phyloP scores from a whole-genome alignment of 2,329 filamentous ascomycete species.

The Pseudogymnoascus sp. region DNA sequence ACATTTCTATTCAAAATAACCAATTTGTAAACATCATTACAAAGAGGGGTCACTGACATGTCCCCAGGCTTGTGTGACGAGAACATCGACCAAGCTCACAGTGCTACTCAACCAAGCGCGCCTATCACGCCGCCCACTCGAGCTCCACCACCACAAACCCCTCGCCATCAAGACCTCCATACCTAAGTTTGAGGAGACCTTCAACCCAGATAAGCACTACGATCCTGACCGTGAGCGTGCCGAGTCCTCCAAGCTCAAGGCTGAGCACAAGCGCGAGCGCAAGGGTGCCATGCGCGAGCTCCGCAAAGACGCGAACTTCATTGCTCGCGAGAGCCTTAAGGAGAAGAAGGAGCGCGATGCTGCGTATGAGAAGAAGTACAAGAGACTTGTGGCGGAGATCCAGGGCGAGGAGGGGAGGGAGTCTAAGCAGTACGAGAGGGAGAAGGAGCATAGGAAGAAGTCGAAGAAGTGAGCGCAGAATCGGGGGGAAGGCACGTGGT shows the following conservation, averaged over 20 bases:
- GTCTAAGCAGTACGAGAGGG: slow-evolving; percentile 80
- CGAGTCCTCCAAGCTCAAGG: slow-evolving; percentile 74
- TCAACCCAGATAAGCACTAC: slow-evolving; percentile 94
- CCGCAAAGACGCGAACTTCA: slow-evolving; percentile 89
- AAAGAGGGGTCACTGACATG: slow-evolving; percentile 16
- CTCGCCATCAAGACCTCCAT: slow-evolving; percentile 80
- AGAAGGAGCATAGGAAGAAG: slow-evolving; percentile 68
- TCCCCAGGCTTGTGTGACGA: slow-evolving; percentile 20
- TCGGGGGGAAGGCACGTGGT: background rate
- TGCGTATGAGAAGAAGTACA: slow-evolving; percentile 95
- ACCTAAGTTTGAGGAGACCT: slow-evolving; percentile 93
- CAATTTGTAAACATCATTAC: slow-evolving; percentile 32
- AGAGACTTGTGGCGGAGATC: slow-evolving; percentile 84
- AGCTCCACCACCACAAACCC: slow-evolving; percentile 82
- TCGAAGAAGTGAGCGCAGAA: slow-evolving; percentile 39
- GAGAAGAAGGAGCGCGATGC: slow-evolving; percentile 91
- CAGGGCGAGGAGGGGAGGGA: slow-evolving; percentile 87
- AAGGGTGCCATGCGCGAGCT: slow-evolving; percentile 93
- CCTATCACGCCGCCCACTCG: slow-evolving; percentile 66
- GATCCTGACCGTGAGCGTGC: slow-evolving; percentile 87
- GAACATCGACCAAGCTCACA: slow-evolving; percentile 36
- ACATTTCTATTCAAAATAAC: slow-evolving; percentile 24
- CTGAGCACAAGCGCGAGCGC: slow-evolving; percentile 87
- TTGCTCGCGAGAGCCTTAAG: slow-evolving; percentile 80
- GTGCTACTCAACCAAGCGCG: slow-evolving; percentile 54